Percentiles rank a stretch among this genome's conserved stretches.
Evolutionary conservation across 2,329 filamentous ascomycete genomes (phyloP).

Genomic region (Herpotrichia juniperi): DNA sequence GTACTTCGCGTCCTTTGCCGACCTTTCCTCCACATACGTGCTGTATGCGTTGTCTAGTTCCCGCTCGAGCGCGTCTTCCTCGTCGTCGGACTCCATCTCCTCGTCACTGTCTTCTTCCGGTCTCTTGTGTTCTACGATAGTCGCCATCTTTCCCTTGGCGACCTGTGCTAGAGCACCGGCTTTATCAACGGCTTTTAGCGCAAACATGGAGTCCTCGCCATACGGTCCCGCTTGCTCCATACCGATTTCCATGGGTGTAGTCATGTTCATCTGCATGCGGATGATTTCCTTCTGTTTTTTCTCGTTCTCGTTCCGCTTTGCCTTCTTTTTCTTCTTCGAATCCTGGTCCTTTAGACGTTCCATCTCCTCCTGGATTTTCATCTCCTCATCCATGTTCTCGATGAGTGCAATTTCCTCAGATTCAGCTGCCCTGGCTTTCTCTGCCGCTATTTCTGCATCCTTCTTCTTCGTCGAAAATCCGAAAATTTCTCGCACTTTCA

Average conservation of each 20-base stretch:
- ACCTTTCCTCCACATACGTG: constrained; percentile 79
- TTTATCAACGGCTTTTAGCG: constrained; percentile 80
- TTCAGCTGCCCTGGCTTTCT: constrained; percentile 48
- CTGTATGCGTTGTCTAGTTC: constrained; percentile 90
- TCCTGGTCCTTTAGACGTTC: constrained; percentile 83
- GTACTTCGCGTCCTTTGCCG: constrained; percentile 83
- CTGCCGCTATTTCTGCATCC: constrained; percentile 50
- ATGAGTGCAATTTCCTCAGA: constrained; percentile 78
- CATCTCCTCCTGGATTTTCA: constrained; percentile 86
- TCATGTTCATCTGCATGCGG: constrained; percentile 98
- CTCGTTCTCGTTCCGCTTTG: constrained; percentile 87
- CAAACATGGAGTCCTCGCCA: constrained; percentile 85
- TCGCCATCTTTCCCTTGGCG: constrained; percentile 78
- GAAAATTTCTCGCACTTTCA: constrained; percentile 89
- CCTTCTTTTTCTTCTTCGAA: constrained; percentile 76
- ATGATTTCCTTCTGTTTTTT: constrained; percentile 92
- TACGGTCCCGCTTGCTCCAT: constrained; percentile 81
- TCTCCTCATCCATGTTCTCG: constrained; percentile 91
- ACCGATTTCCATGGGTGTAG: constrained; percentile 92
- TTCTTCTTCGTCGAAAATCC: constrained; percentile 80
- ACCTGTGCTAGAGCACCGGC: constrained; percentile 72
- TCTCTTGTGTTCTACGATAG: constrained; percentile 61
- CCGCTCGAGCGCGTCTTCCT: constrained; percentile 80
- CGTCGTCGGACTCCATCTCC: constrained; percentile 70
- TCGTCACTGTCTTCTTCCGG: constrained; percentile 53